Conservation (phyloP, 192 early-diverging fungal genomes). For the Oehlia diaphana region DNA sequence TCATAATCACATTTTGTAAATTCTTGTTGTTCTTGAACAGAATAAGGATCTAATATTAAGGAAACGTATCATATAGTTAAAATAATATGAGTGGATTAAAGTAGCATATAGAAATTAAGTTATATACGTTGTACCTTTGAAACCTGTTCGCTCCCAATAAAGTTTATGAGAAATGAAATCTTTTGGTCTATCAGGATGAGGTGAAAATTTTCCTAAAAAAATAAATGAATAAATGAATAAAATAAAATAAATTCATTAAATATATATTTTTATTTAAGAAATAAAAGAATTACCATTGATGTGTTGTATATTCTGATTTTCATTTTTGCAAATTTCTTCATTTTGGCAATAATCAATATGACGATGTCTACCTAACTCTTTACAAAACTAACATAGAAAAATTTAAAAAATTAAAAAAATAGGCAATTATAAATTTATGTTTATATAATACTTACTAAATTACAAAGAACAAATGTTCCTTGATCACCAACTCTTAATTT, state of each 20-base stretch:
- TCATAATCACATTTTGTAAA: constrained; percentile 25
- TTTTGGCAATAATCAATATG: constrained; percentile 34
- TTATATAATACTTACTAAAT: background rate
- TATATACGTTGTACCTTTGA: constrained; percentile 6
- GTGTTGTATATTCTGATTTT: background rate
- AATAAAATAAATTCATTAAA: too few relatives aligned
- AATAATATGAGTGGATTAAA: background rate
- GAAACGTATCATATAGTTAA: too few relatives aligned
- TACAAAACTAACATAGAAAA: background rate
- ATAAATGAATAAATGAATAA: background rate
- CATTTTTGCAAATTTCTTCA: constrained; percentile 7
- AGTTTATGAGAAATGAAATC: constrained; percentile 30
- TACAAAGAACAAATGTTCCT: constrained; percentile 22
- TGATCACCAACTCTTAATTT: constrained; percentile 8
- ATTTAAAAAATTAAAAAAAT: too few relatives aligned
- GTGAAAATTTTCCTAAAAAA: background rate
- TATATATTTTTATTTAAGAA: too few relatives aligned
- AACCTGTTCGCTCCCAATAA: constrained; percentile 25
- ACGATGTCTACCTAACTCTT: constrained; percentile 21
- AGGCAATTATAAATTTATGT: background rate
- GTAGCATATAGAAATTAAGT: background rate
- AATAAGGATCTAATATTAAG: constrained; percentile 22
- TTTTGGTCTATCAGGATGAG: constrained; percentile 10
- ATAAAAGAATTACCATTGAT: constrained; percentile 1
- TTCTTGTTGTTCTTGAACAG: background rate